Conservation (phyloP, 163 green algal genomes). For the Trebouxia gelatinosa region DNA sequence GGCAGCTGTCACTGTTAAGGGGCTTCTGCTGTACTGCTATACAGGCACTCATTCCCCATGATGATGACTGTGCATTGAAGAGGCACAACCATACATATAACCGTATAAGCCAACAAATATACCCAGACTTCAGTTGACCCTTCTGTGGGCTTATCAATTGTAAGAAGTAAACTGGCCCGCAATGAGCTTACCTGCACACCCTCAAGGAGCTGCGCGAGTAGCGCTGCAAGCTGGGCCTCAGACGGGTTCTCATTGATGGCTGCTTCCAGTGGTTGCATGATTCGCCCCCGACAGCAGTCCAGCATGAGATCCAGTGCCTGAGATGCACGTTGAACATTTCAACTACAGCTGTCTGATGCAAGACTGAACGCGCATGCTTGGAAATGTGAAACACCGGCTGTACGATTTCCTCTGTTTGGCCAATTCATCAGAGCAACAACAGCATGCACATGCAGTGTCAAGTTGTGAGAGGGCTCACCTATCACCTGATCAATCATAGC, state of each 20-base stretch:
- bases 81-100: neutral
- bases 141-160: no score
- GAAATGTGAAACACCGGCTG: no score
- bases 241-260: neutral
- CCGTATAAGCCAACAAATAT: neutral
- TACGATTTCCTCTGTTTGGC: no score
- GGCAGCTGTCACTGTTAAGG: neutral
- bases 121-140: neutral
- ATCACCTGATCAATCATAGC: no score
- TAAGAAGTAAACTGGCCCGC: neutral
- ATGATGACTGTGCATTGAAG: no score
- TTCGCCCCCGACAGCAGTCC: constrained; percentile 47
- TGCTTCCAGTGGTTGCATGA: constrained; percentile 39
- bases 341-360: neutral
- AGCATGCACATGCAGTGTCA: no score
- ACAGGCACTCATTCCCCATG: neutral
- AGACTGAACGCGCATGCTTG: no score
- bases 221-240: neutral
- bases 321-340: neutral
- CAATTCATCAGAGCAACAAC: no score
- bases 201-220: neutral
- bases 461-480: no score
- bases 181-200: constrained; percentile 5
- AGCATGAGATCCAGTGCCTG: constrained; percentile 68
- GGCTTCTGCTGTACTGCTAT: neutral